Evolutionary conservation across 441 rosid species (phyloP), one percentile per base, ranked within the genome.

Genomic region (Jatropha podagrica): DNA sequence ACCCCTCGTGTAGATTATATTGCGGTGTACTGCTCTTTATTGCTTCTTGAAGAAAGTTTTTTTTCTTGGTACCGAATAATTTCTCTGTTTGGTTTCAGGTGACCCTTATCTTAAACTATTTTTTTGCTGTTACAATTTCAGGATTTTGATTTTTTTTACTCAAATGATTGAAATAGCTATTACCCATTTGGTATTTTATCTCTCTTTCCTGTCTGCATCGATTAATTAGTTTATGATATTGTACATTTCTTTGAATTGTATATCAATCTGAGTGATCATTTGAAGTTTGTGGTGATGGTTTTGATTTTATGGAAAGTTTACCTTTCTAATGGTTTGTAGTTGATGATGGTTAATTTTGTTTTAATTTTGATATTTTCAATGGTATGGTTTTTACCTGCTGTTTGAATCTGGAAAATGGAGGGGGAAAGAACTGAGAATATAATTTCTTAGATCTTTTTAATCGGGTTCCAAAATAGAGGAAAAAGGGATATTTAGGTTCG

Each of bases 171-270:
- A 60, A 76, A 76, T 37, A 46, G 46, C 3, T n/a, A 40, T 9
- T 18, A 75, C 27, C 73, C 61, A n/a, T 48, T 59, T 32, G 13
- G 32, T 4, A 40, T 68, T 60, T 42, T 44, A 17, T 17, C 41
- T 41, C 41, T 59, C 13, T 65, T n/a, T 46, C 20, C 8, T 8
- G 17, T 40, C 54, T 42, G 44, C 7, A 12, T 17, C 2, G 69
- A 51, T 52, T 64, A 13, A 63, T 46, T 68, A 3, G 12, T 18
- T n/a, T 48, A 14, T 23, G 12, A 46, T 38, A n/a, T 2, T 59
- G 68, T 37, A 18, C 38, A 20, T 68, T 75, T 75, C 32, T 27
- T 26, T 56, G 58, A 58, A 27, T 74, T 27, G 26, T 32, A 14
- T 49, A 32, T 20, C 48, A 56, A n/a, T 20, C 38, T 40, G 74